Conservation (phyloP, 345 rosid genomes). For the Pugionium dolabratum region DNA sequence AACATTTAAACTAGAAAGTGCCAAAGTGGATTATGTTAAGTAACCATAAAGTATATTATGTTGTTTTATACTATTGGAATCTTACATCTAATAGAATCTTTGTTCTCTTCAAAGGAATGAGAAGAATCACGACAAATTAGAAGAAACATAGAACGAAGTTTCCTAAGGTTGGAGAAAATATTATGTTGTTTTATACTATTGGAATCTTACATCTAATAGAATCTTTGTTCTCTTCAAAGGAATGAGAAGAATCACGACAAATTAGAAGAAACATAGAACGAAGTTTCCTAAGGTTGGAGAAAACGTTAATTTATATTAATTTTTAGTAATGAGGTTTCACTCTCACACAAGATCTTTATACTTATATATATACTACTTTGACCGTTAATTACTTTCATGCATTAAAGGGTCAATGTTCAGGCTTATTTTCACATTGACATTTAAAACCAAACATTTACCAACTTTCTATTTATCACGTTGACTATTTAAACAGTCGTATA, state of each 20-base stretch:
- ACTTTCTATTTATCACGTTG: constrained; percentile 38
- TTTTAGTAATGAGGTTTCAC: constrained; percentile 26
- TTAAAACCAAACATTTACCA: constrained; percentile 40
- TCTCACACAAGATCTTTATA: constrained; percentile 33
- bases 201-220: too few relatives aligned
- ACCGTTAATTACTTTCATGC: constrained; percentile 28
- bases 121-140: constrained; percentile 31
- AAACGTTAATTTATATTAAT: background rate
- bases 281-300: constrained; percentile 32
- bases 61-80: constrained; percentile 31
- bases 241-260: constrained; percentile 32
- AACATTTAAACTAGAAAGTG: constrained; percentile 32
- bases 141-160: constrained; percentile 38
- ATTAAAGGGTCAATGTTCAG: constrained; percentile 31
- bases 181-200: too few relatives aligned
- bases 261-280: constrained; percentile 34
- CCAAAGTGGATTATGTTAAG: constrained; percentile 26
- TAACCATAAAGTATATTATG: constrained; percentile 33
- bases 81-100: constrained; percentile 31
- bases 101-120: constrained; percentile 34
- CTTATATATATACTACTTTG: constrained; percentile 13
- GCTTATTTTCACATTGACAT: constrained; percentile 39
- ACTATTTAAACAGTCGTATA: constrained; percentile 35
- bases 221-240: constrained; percentile 36
- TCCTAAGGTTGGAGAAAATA: too few relatives aligned